Base-by-base conservation (phyloP, 176 grass and related monocot genomes). In the Phragmites australis region DNA sequence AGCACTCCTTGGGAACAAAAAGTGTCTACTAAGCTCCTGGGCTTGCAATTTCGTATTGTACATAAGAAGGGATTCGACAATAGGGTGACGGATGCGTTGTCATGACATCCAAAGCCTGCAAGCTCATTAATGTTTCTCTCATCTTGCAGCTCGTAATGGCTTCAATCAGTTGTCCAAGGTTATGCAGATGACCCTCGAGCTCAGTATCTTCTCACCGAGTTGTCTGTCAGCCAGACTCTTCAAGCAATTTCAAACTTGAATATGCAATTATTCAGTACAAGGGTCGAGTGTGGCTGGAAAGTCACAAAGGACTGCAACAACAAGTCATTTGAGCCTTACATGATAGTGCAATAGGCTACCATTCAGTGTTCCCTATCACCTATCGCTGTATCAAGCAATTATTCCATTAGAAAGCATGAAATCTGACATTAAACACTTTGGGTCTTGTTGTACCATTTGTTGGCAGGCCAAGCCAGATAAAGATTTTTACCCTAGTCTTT, bases 261-360 rank as follows among this genome's bases (percentile, higher is more conserved):
- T 4, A 29, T 11, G 56, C 25, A 0, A 1, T 60, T 0, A 4
- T 60, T 0, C 10, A 10, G 1, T 60, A 29, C 5, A 60, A 60
- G 10, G 56, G 10, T 3, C 23, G 9, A 5, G 10, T 29, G 1
- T 60, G 56, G 23, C 1, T 60, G 12, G 8, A 10, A 0, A 2
- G 9, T 5, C 1, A 30, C 3, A 29, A 1, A 6, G 1, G 1
- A 0, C 9, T 60, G 1, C 25, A 60, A 15, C 0, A 3, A 0
- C 23, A 60, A 30, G 22, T 60, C 5, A 1, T 60, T 0, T 0
- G 10, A 2, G 9, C 56, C 0, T 15, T 60, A 2, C 56, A 60
- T 60, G 56, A 26, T 15, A 29, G 25, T 30, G 56, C 56, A 1
- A 2, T 14, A 0, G 56, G 25, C 5, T 25, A 25, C 1, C 56